Percentiles rank a stretch among this genome's conserved stretches.
These are phyloP conservation scores for Diplocarpon rosae DNA, from an alignment of 2,329 filamentous ascomycete species.

Conservation along the genomic window DNA sequence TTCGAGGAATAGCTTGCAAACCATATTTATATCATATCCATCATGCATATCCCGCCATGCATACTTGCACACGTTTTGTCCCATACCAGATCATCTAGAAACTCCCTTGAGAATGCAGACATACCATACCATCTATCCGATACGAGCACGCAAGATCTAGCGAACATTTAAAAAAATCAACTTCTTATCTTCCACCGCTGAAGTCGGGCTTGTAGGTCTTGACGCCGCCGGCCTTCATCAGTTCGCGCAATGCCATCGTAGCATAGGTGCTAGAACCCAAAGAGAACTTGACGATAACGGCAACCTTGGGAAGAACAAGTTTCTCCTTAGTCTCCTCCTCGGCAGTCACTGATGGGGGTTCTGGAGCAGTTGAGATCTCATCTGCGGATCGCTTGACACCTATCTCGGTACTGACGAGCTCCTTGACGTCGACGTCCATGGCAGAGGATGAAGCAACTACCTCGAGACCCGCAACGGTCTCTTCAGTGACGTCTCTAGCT, in stretches of 20 bases:
- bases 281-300: constrained; percentile 62
- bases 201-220: constrained; percentile 53
- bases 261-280: constrained; percentile 74
- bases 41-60: neutral
- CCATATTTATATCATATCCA: neutral
- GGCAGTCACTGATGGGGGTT: neutral
- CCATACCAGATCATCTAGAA: neutral
- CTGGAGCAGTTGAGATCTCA: constrained; percentile 10
- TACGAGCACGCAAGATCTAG: neutral
- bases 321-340: neutral
- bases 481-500: no score
- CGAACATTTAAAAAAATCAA: no score
- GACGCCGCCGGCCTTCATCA: constrained; percentile 59
- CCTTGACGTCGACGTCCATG: neutral
- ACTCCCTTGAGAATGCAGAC: constrained; percentile 4
- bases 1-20: neutral
- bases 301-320: constrained; percentile 39
- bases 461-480: neutral
- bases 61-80: constrained; percentile 2
- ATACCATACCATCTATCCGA: constrained; percentile 1
- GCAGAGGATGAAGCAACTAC: neutral
- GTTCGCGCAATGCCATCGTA: constrained; percentile 69
- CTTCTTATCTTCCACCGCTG: constrained; percentile 22
- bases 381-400: constrained; percentile 5
- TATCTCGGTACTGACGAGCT: neutral